Evolutionary conservation across 2,329 filamentous ascomycete genomes (phyloP).

Genomic region (Aureobasidium sp.): DNA sequence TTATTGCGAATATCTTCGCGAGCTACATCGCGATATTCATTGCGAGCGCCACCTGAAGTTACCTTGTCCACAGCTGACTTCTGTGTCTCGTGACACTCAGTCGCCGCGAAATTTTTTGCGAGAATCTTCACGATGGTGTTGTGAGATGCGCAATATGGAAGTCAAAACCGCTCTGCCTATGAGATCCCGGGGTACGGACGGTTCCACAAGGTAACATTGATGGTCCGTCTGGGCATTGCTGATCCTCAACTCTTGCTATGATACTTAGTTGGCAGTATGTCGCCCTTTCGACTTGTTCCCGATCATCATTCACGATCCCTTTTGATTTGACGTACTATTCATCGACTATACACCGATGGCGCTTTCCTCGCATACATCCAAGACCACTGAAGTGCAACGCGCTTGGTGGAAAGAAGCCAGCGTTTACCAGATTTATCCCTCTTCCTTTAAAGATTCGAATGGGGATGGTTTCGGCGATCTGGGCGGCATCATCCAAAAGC

Average conservation of each 20-base stretch:
- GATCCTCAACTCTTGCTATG: neutral
- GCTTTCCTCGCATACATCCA: neutral
- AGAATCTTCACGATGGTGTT: neutral
- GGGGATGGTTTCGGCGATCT: slow-evolving; percentile 67
- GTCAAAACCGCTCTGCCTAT: too few relatives aligned
- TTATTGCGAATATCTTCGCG: neutral
- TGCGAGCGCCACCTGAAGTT: neutral
- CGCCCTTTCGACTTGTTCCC: neutral
- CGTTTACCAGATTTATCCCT: slow-evolving; percentile 48
- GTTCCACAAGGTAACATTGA: neutral
- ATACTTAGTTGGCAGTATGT: slow-evolving; percentile 1
- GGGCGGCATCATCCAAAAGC: slow-evolving; percentile 66
- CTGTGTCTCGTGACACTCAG: neutral
- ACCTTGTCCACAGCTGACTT: too few relatives aligned
- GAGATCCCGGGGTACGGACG: neutral
- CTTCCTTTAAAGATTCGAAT: slow-evolving; percentile 54
- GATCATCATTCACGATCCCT: neutral
- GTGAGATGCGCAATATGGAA: neutral
- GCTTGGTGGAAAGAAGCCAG: slow-evolving; percentile 45
- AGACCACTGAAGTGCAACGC: neutral
- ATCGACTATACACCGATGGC: neutral
- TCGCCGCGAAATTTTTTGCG: slow-evolving; percentile 2
- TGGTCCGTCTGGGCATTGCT: neutral
- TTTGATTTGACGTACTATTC: too few relatives aligned
- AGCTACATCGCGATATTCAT: neutral